A percentile compares a stretch with the other conserved stretches of the same genome.
Conservation (phyloP, 2,329 filamentous ascomycete genomes). For the Trichoderma oligosporum region DNA sequence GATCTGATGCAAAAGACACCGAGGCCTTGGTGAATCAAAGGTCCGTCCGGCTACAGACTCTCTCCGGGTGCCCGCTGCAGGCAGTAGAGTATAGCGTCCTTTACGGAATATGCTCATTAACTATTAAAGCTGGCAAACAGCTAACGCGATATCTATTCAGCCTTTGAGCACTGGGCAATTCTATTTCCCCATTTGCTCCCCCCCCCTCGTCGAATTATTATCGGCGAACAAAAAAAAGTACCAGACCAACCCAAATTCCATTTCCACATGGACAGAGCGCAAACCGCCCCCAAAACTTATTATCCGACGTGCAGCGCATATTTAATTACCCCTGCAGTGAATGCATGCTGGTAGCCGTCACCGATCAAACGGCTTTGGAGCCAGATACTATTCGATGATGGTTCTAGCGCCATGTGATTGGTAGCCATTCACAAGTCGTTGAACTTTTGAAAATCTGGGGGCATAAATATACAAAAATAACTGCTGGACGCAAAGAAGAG, state of each 20-base stretch:
- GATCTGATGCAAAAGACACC: background rate
- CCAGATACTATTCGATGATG: conserved; percentile 7
- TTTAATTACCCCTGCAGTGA: conserved; percentile 16
- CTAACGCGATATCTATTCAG: background rate
- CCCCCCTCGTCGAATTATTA: background rate
- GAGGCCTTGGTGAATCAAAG: too few species aligned
- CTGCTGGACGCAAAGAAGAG: conserved; percentile 3
- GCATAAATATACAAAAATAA: conserved; percentile 13
- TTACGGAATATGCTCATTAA: too few species aligned
- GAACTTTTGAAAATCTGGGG: conserved; percentile 8
- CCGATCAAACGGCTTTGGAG: conserved; percentile 13
- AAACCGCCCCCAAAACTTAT: conserved; percentile 14
- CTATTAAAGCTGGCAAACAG: background rate
- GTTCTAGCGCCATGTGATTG: conserved; percentile 13
- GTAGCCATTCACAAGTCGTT: conserved; percentile 11
- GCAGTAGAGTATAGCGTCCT: too few species aligned
- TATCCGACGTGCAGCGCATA: conserved; percentile 17
- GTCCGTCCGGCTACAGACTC: too few species aligned
- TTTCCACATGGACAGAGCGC: conserved; percentile 11
- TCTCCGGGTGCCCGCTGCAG: too few species aligned
- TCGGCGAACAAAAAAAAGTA: conserved; percentile 8
- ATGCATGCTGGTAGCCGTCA: conserved; percentile 20
- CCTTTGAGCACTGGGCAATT: background rate
- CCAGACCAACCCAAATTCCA: background rate
- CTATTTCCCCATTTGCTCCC: background rate